Base-by-base conservation (phyloP, 805 yeast species). In the Yarrowia sp. region DNA sequence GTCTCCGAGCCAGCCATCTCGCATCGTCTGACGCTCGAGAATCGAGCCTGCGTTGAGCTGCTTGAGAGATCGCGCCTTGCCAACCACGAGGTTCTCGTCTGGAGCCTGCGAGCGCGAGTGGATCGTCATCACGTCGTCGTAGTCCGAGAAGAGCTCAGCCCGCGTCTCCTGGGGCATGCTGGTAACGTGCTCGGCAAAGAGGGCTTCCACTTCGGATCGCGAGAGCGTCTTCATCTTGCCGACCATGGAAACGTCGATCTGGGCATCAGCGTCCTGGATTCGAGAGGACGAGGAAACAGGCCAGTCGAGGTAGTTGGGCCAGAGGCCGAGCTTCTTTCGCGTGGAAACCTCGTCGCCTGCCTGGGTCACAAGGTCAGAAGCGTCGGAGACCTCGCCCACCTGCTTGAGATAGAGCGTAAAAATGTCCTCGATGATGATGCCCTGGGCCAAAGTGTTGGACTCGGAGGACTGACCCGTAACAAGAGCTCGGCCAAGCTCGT, bases 41-140 rank as follows among this genome's bases (percentile, higher is more conserved):
- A 55, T 39, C 13, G 61, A 55, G 19, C 61, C 61, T 3, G 42
- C 58, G 31, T 55, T 55, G 35, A 55, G 61, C 61, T 55, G 61
- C 27, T 31, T 38, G 21, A 55, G 61, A 4, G 61, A 55, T 19
- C 47, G 61, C 3, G 61, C 61, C 38, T 39, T 55, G 21, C 47
- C 47, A 10, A 39, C 47, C 2, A 31, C 47, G 5, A 51, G 42
- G 42, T 35, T 51, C n/a, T 51, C 58, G 13, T 51, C 58, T 16
- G 58, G 58, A 10, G 39, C 38, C 31, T 33, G 42, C 6, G 9
- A 13, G 0, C 42, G 41, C 10, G 58, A 51, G n/a, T 51, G 58
- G 16, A 35, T 22, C 9, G 58, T 51, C 29, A 51, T 24, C 16
- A 51, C 58, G 16, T 51, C 58, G 13, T 51, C 58, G 24, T 51